Conservation (phyloP, 805 yeast species). For the Saturnispora kantuleensis region DNA sequence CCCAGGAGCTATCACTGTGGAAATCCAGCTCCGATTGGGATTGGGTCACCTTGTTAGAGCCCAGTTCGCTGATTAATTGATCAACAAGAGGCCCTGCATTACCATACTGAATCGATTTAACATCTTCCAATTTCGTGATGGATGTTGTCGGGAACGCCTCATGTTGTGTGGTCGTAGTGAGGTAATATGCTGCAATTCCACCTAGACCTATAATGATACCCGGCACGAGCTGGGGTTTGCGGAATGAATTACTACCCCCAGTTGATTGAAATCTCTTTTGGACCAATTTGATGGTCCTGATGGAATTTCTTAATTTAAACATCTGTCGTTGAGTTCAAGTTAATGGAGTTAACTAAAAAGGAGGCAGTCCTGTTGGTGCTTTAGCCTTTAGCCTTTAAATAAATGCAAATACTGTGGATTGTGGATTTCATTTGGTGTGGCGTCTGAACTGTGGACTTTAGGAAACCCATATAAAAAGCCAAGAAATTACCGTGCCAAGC, state of each 20-base stretch:
- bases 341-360: no score
- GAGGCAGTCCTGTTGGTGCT: no score
- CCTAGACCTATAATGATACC: slow-evolving; percentile 16
- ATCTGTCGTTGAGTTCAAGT: no score
- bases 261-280: not conserved
- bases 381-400: no score
- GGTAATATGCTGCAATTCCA: slow-evolving; percentile 15
- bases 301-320: no score
- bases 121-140: slow-evolving; percentile 36
- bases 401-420: no score
- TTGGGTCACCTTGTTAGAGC: slow-evolving; percentile 37
- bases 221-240: no score
- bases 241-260: not conserved
- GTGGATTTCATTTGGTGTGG: no score
- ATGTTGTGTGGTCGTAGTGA: slow-evolving; percentile 17
- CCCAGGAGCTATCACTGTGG: slow-evolving; percentile 27
- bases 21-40: slow-evolving; percentile 25
- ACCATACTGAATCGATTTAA: slow-evolving; percentile 48
- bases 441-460: no score
- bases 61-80: slow-evolving; percentile 42
- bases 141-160: slow-evolving; percentile 29
- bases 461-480: no score
- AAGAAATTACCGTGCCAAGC: no score
- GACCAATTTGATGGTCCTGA: not conserved
- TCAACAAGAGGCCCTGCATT: slow-evolving; percentile 33